Conservation (phyloP, 2,329 filamentous ascomycete genomes). For the Phialophora macrospora region DNA sequence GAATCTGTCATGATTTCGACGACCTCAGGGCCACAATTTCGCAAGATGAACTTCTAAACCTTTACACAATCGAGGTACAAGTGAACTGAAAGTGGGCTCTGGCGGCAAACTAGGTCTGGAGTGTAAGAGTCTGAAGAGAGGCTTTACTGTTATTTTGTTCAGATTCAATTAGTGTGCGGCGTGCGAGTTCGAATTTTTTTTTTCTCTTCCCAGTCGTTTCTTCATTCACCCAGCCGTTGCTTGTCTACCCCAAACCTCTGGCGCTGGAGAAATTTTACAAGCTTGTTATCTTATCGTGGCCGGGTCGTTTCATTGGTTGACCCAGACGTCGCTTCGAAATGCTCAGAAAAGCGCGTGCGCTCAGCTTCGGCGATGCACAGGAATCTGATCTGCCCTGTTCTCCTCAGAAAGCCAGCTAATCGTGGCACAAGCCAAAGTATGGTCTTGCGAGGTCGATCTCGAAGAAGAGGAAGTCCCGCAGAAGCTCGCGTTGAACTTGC, state of each 20-base stretch:
- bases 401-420: neutral
- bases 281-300: conserved; percentile 2
- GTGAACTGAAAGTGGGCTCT: neutral
- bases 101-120: neutral
- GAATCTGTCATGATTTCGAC: conserved; percentile 1
- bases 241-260: neutral
- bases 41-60: neutral
- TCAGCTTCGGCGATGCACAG: neutral
- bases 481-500: neutral
- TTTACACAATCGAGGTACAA: neutral
- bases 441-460: neutral
- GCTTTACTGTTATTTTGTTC: neutral
- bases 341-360: neutral
- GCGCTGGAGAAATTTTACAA: neutral
- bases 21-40: neutral
- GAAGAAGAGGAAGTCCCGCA: neutral
- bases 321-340: neutral
- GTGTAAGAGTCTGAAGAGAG: neutral
- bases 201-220: neutral
- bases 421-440: neutral
- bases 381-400: neutral
- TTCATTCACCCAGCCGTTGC: neutral
- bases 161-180: neutral
- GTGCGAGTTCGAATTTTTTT: neutral
- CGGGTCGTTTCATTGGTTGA: neutral